Evolutionary conservation across 2,329 filamentous ascomycete genomes (phyloP).

Genomic region (Sphaerulina vaccinii): DNA sequence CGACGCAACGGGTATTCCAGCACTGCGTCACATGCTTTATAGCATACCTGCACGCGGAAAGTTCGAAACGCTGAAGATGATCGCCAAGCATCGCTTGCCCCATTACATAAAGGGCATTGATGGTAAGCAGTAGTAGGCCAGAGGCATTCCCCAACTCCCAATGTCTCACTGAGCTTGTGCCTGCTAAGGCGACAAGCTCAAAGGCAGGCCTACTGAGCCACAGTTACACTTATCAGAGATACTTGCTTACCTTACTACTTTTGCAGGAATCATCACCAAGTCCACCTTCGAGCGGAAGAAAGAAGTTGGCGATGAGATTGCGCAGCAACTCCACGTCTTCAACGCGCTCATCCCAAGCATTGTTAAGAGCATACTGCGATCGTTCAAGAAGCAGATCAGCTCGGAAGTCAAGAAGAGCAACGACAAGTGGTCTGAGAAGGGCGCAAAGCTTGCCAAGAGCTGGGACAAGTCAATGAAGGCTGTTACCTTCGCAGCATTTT

Average conservation of each 20-base stretch:
- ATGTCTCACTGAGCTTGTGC: too few species aligned
- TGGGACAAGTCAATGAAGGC: constrained; percentile 6
- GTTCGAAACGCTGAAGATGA: not conserved
- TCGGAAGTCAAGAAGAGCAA: not conserved
- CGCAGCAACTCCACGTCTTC: not conserved
- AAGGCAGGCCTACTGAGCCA: too few species aligned
- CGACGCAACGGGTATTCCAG: constrained; percentile 24
- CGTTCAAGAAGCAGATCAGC: not conserved
- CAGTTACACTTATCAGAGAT: too few species aligned
- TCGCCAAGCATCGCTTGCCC: constrained; percentile 2
- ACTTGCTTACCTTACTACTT: too few species aligned
- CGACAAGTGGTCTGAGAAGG: constrained; percentile 6
- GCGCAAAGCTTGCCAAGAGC: not conserved
- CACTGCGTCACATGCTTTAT: constrained; percentile 19
- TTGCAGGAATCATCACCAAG: constrained; percentile 11
- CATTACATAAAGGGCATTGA: not conserved
- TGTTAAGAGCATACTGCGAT: not conserved
- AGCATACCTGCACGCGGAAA: constrained; percentile 1
- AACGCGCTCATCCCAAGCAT: not conserved
- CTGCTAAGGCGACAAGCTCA: too few species aligned
- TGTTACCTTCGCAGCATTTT: constrained; percentile 15
- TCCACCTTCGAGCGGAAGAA: constrained; percentile 3
- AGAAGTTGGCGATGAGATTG: not conserved
- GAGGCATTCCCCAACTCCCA: too few species aligned
- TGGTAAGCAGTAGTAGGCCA: too few species aligned